These are phyloP conservation scores for Diddensiella santjacobensis DNA, from an alignment of 805 yeast species.

Conservation along the genomic window DNA sequence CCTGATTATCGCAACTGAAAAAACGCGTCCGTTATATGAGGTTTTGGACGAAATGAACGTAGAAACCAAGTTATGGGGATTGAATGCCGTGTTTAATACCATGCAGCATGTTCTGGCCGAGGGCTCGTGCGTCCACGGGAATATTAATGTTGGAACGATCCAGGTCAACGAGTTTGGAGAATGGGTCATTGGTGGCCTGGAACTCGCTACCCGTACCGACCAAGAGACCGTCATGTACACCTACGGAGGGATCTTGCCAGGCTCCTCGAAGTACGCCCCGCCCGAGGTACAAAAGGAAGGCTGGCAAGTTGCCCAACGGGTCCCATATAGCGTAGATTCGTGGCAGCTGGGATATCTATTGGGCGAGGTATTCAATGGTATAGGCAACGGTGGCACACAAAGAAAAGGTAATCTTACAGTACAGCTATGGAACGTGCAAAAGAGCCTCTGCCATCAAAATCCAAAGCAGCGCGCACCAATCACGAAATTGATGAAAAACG, in stretches of 20 bases:
- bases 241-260: slow-evolving; percentile 34
- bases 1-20: slow-evolving; percentile 64
- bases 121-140: slow-evolving; percentile 58
- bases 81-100: slow-evolving; percentile 49
- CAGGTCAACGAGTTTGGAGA: slow-evolving; percentile 69
- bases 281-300: slow-evolving; percentile 51
- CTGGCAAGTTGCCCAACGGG: slow-evolving; percentile 35
- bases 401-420: slow-evolving; percentile 19
- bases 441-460: slow-evolving; percentile 11
- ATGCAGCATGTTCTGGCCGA: slow-evolving; percentile 56
- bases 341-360: slow-evolving; percentile 59
- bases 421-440: slow-evolving; percentile 14
- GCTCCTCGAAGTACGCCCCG: slow-evolving; percentile 40
- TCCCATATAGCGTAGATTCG: slow-evolving; percentile 48
- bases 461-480: slow-evolving; percentile 20
- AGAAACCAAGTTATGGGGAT: slow-evolving; percentile 48
- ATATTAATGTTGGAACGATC: slow-evolving; percentile 52
- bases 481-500: slow-evolving; percentile 15
- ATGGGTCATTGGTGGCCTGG: slow-evolving; percentile 84
- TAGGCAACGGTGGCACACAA: slow-evolving; percentile 3
- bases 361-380: slow-evolving; percentile 41
- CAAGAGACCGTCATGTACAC: slow-evolving; percentile 31
- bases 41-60: slow-evolving; percentile 34
- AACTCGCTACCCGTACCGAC: slow-evolving; percentile 52
- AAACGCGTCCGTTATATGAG: slow-evolving; percentile 49